phyloP scores from a whole-genome alignment of 2,329 filamentous ascomycete species.

The Cryphonectria radicalis region DNA sequence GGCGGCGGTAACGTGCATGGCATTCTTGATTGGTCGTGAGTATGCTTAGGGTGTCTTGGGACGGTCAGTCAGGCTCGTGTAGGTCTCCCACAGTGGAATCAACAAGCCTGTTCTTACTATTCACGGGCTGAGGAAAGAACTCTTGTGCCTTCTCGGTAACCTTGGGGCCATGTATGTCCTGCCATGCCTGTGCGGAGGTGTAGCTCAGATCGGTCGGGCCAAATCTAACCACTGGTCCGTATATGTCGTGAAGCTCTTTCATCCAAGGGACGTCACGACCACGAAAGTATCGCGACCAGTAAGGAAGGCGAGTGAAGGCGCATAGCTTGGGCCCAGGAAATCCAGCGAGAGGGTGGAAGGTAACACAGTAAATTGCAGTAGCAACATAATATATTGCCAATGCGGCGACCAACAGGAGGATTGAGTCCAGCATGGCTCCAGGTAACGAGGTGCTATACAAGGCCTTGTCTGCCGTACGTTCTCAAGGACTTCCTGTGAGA shows the following conservation, averaged over 20 bases:
- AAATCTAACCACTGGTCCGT: slow-evolving; percentile 20
- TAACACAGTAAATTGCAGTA: slow-evolving; percentile 26
- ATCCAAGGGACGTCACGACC: slow-evolving; percentile 34
- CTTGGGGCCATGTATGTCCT: slow-evolving; percentile 31
- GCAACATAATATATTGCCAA: slow-evolving; percentile 7
- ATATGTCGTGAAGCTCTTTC: slow-evolving; percentile 31
- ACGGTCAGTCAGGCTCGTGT: not conserved
- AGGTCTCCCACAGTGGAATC: not conserved
- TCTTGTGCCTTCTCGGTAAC: slow-evolving; percentile 29
- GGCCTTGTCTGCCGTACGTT: not conserved
- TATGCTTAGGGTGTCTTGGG: slow-evolving; percentile 29
- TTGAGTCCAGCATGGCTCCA: not conserved
- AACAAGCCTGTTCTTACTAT: slow-evolving; percentile 24
- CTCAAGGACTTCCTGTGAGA: not conserved
- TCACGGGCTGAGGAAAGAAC: slow-evolving; percentile 30
- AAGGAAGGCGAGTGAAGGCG: slow-evolving; percentile 34
- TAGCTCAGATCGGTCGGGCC: slow-evolving; percentile 21
- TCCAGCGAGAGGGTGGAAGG: slow-evolving; percentile 34
- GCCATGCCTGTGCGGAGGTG: slow-evolving; percentile 30
- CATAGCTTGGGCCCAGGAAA: slow-evolving; percentile 32
- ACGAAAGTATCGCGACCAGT: slow-evolving; percentile 31
- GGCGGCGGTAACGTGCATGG: slow-evolving; percentile 30
- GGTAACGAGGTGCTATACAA: not conserved
- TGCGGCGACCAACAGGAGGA: not conserved
- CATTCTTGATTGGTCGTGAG: slow-evolving; percentile 31